Evolutionary conservation across 768 basidiomycete genomes (phyloP).

Genomic region (Rhodotorula paludigena): DNA sequence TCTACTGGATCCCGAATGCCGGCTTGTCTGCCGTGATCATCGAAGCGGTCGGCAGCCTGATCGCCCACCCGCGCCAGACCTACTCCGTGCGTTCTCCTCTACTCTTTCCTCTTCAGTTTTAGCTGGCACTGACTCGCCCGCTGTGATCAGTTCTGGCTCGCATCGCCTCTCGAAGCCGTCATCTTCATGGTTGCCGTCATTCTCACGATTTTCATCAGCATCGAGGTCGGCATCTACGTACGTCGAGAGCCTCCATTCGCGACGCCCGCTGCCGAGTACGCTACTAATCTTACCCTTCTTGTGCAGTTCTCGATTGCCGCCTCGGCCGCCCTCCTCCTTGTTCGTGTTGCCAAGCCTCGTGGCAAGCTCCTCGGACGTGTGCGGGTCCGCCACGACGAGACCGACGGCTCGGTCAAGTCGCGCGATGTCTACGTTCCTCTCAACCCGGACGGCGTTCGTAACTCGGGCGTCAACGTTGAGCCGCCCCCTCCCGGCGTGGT

Average conservation of each 20-base stretch:
- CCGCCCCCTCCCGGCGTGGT: conserved; percentile 79
- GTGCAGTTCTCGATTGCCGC: conserved; percentile 62
- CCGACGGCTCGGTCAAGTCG: conserved; percentile 46
- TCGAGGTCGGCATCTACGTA: conserved; percentile 61
- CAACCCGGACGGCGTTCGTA: conserved; percentile 53
- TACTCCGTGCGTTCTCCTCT: no score
- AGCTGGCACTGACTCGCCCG: no score
- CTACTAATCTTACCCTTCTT: no score
- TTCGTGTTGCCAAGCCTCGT: conserved; percentile 79
- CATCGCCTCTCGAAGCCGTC: conserved; percentile 70
- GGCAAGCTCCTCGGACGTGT: conserved; percentile 87
- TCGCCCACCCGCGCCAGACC: conserved; percentile 73
- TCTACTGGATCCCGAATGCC: conserved; percentile 49
- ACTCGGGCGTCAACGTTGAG: conserved; percentile 64
- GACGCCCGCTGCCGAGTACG: no score
- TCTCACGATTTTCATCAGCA: conserved; percentile 84
- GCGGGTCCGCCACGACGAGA: conserved; percentile 52
- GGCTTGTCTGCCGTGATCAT: conserved; percentile 82
- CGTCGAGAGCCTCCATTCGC: neutral
- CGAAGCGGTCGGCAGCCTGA: conserved; percentile 54
- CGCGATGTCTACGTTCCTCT: conserved; percentile 85
- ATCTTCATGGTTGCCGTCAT: conserved; percentile 44
- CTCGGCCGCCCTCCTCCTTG: conserved; percentile 72
- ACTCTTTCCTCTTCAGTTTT: no score
- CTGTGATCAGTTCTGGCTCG: conserved; percentile 93